Conservation (phyloP, 441 rosid species). For the Rhodomyrtus psidioides region DNA sequence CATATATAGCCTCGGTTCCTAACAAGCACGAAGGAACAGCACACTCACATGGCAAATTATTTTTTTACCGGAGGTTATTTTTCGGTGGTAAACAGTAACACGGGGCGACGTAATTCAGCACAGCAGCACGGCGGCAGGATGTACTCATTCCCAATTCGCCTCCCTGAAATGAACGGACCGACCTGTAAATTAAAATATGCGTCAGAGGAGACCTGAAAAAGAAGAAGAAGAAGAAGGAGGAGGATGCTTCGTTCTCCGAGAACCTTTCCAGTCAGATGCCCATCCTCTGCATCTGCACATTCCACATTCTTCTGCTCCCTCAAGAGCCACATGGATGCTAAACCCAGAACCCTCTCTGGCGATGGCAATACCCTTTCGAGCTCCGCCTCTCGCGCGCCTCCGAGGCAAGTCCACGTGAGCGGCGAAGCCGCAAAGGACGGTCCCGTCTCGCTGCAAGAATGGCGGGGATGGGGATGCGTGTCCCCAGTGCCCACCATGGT, state of each 20-base stretch:
- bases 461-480: conserved; percentile 70
- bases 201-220: neutral
- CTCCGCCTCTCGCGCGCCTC: conserved; percentile 26
- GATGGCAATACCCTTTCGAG: conserved; percentile 1
- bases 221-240: neutral
- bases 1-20: too few species aligned
- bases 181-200: neutral
- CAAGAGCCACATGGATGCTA: conserved; percentile 22
- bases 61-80: neutral
- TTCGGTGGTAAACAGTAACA: neutral
- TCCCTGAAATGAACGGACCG: neutral
- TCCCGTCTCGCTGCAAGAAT: conserved; percentile 43
- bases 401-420: conserved; percentile 9
- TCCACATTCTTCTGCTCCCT: conserved; percentile 5
- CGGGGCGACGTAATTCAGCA: neutral
- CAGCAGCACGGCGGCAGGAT: neutral
- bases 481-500: conserved; percentile 67
- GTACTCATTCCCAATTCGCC: neutral
- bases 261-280: conserved; percentile 16
- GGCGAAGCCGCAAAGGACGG: conserved; percentile 18
- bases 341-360: conserved; percentile 11
- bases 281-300: conserved; percentile 9
- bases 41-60: neutral
- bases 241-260: conserved; percentile 24
- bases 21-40: neutral